These are phyloP conservation scores for Geotrichum candidum DNA, from an alignment of 1,139 yeast genomes.

Conservation along the genomic window DNA sequence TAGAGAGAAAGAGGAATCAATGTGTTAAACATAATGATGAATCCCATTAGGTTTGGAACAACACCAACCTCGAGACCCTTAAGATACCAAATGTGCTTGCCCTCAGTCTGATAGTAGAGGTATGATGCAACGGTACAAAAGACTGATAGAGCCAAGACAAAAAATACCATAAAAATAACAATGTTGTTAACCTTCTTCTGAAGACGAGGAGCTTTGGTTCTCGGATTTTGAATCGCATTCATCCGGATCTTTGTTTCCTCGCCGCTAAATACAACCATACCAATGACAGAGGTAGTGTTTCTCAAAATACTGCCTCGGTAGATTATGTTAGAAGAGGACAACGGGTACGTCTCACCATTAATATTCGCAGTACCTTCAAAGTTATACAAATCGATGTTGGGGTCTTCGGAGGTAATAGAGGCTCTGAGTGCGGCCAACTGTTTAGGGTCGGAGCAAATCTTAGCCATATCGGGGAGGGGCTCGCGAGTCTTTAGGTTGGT, in stretches of 20 bases:
- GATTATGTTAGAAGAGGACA: constrained; percentile 73
- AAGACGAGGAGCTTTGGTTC: constrained; percentile 88
- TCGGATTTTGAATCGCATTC: constrained; percentile 86
- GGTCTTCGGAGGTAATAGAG: constrained; percentile 68
- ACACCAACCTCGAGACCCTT: constrained; percentile 70
- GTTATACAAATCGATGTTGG: constrained; percentile 83
- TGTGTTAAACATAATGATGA: constrained; percentile 93
- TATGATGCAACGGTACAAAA: constrained; percentile 81
- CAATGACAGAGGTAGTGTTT: constrained; percentile 68
- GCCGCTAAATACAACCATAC: constrained; percentile 85
- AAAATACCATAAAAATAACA: constrained; percentile 78
- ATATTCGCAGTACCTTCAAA: constrained; percentile 67
- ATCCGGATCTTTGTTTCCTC: constrained; percentile 93
- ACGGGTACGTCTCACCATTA: constrained; percentile 44
- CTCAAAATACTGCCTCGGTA: constrained; percentile 87
- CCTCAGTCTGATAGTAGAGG: constrained; percentile 43
- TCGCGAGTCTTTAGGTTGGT: constrained; percentile 74
- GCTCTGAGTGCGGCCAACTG: constrained; percentile 49
- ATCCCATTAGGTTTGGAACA: constrained; percentile 90
- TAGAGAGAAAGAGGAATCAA: constrained; percentile 90
- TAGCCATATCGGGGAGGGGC: constrained; percentile 60
- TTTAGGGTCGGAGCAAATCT: constrained; percentile 44
- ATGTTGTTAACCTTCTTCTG: constrained; percentile 78
- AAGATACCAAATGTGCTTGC: constrained; percentile 61
- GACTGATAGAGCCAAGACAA: constrained; percentile 67